These are phyloP conservation scores for Nymphaea colorata DNA, from an alignment of 164 flowering plant genomes.

Conservation along the genomic window DNA sequence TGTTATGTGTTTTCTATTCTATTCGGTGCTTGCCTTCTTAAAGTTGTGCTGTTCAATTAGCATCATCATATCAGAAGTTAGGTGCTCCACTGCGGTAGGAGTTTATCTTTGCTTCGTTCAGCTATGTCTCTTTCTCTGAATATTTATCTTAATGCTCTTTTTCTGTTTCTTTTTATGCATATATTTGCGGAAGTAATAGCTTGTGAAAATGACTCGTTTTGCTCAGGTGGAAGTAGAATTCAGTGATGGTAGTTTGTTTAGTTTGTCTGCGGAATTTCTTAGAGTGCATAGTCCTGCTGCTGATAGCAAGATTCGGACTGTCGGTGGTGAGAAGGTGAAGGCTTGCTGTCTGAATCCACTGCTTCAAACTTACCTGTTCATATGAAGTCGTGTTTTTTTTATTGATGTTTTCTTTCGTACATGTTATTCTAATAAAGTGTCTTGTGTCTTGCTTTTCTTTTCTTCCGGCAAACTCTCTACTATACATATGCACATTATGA, in stretches of 20 bases:
- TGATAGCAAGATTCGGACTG: constrained; percentile 59
- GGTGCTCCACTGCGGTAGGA: too few relatives aligned
- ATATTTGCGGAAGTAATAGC: background rate
- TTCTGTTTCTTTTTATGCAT: background rate
- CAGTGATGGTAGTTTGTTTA: constrained; percentile 37
- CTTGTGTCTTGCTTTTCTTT: too few relatives aligned
- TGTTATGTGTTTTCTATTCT: too few relatives aligned
- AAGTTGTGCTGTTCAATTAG: too few relatives aligned
- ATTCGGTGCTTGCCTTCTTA: too few relatives aligned
- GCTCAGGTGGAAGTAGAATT: constrained; percentile 66
- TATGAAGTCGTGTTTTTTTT: background rate
- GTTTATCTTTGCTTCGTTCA: too few relatives aligned
- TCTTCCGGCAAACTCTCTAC: too few relatives aligned
- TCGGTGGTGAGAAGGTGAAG: constrained; percentile 79
- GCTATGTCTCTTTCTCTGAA: too few relatives aligned
- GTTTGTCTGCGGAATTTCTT: constrained; percentile 57
- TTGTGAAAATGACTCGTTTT: constrained; percentile 1
- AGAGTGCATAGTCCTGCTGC: constrained; percentile 70
- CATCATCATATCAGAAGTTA: too few relatives aligned
- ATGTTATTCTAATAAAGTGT: too few relatives aligned
- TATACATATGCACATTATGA: too few relatives aligned
- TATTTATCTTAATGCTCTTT: too few relatives aligned
- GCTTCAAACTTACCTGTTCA: background rate
- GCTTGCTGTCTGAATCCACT: background rate
- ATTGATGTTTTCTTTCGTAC: background rate